Evolutionary conservation across 176 grass and related monocot genomes (phyloP), one percentile per base, ranked within the genome.

Genomic region (Alloteropsis semialata): DNA sequence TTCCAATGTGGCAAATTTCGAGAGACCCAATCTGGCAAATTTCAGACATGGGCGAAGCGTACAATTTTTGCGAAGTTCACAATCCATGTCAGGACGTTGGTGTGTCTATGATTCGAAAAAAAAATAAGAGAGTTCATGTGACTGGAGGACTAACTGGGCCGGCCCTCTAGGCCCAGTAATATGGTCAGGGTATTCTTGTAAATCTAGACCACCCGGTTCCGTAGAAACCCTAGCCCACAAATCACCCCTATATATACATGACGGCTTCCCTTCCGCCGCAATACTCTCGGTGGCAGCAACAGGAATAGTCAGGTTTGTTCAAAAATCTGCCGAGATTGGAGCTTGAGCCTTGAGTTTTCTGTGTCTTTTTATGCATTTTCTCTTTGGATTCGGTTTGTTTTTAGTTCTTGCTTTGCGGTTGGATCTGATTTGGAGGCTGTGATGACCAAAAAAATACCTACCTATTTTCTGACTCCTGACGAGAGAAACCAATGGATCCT

Each of bases 391-490:
- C 48, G 25, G 4, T 30, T 63, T 16, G 1, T 10, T 30, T 61
- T 13, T 22, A 1, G 0, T 55, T 48, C 3, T 22, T 34, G 33
- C 43, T 48, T 68, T 81, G 13, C 46, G 3, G 16, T 10, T 53
- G 5, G 56, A 79, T 84, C 75, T 84, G 24, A 10, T 48, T 48
- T 13, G 16, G 39, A 22, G 88, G 88, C 88, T 48, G 42, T 91
- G 92, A 94, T 83, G 88, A 77, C 12, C 62, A 77, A 90, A 88
- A 87, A 83, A 77, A 25, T 14, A 89, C 89, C 88, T 94, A 94
- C 92, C 88, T 91, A 88, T 91, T 94, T 94, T 88, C 82, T 63
- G 88, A 94, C 28, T 80, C 42, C 72, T 91, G 89, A 89, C 64
- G 65, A 76, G 66, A 89, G 21, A 64, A 87, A 79, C 92, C 77